A percentile compares a stretch with the other conserved stretches of the same genome.
Conservation (phyloP, 768 basidiomycete species). For the Cystofilobasidium ferigula region DNA sequence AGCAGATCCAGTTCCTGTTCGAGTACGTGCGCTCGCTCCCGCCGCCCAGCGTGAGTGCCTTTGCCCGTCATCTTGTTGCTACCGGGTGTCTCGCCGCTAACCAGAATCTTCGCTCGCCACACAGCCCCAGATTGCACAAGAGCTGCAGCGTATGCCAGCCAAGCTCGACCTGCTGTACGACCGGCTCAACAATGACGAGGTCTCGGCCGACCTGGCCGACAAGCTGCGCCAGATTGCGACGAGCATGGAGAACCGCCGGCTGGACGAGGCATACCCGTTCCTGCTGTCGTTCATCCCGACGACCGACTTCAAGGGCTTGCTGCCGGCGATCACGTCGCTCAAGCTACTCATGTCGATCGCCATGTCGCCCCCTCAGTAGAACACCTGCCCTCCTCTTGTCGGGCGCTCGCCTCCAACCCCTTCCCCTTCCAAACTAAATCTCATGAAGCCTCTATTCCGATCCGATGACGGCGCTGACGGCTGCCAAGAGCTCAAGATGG, state of each 20-base stretch:
- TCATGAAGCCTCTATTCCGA: too few relatives aligned
- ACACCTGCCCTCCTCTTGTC: too few relatives aligned
- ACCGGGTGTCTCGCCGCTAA: not conserved
- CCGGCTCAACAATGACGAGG: constrained; percentile 25
- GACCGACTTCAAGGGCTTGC: constrained; percentile 13
- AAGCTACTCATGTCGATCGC: constrained; percentile 26
- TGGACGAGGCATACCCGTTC: constrained; percentile 24
- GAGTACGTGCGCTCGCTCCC: constrained; percentile 23
- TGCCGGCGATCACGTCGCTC: constrained; percentile 23
- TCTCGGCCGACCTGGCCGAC: constrained; percentile 17
- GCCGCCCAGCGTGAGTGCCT: constrained; percentile 23
- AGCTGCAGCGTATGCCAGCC: constrained; percentile 20
- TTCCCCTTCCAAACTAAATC: too few relatives aligned
- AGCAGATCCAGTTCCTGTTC: constrained; percentile 32
- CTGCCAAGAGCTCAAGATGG: too few relatives aligned
- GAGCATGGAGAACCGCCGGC: constrained; percentile 26
- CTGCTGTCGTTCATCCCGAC: constrained; percentile 22
- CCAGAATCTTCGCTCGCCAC: not conserved
- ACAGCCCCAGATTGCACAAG: constrained; percentile 23
- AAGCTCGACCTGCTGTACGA: constrained; percentile 26
- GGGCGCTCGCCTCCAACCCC: too few relatives aligned
- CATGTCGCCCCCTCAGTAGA: not conserved
- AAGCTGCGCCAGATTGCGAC: constrained; percentile 21
- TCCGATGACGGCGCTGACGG: too few relatives aligned
- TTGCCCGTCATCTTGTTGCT: too few relatives aligned